Percentiles rank a stretch among this genome's conserved stretches.
Conservation (phyloP, 371 early-diverging fungal genomes). For the Mortierella sp. region DNA sequence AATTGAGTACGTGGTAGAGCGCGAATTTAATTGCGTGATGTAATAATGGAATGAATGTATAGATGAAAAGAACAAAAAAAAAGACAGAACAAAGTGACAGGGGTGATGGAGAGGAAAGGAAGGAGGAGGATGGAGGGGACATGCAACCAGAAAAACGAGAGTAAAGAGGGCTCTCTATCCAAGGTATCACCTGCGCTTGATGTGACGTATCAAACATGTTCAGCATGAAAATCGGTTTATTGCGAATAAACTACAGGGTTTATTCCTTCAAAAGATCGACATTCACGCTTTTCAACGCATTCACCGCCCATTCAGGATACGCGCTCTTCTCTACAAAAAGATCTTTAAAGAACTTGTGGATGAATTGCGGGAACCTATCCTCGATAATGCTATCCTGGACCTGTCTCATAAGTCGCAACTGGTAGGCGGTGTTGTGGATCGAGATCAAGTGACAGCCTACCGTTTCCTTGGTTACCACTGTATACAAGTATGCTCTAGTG, state of each 20-base stretch:
- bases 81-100: neutral
- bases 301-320: constrained; percentile 92
- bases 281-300: constrained; percentile 84
- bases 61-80: neutral
- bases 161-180: constrained; percentile 9
- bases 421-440: constrained; percentile 93
- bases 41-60: neutral
- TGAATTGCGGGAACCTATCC: constrained; percentile 85
- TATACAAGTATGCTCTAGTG: constrained; percentile 84
- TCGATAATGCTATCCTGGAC: constrained; percentile 84
- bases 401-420: constrained; percentile 87
- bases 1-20: neutral
- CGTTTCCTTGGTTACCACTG: constrained; percentile 84
- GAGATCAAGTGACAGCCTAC: constrained; percentile 94
- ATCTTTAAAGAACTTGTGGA: constrained; percentile 80
- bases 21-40: neutral
- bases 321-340: constrained; percentile 74
- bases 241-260: neutral
- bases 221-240: neutral
- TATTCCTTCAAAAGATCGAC: constrained; percentile 68
- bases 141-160: constrained; percentile 1
- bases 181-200: constrained; percentile 3
- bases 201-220: constrained; percentile 15
- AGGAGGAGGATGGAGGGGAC: constrained; percentile 3
- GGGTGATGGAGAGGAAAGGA: neutral